Conservation (phyloP, 2,329 filamentous ascomycete species). For the Talaromyces atroroseus region DNA sequence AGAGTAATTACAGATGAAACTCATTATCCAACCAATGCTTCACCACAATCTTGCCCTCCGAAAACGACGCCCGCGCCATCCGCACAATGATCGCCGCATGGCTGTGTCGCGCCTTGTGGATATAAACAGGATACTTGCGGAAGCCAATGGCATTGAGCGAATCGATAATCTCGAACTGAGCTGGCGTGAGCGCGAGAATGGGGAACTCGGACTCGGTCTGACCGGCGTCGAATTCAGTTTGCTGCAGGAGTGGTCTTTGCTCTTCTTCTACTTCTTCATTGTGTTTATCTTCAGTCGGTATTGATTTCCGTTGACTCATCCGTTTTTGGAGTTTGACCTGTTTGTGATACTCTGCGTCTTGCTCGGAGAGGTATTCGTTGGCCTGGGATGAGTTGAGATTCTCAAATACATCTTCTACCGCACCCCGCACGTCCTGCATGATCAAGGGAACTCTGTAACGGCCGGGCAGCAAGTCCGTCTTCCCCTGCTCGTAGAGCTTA, state of each 20-base stretch:
- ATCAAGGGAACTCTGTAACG: constrained; percentile 72
- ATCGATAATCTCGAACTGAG: constrained; percentile 81
- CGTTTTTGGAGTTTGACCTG: constrained; percentile 7
- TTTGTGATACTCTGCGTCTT: constrained; percentile 45
- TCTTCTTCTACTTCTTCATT: constrained; percentile 13
- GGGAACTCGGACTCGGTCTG: constrained; percentile 48
- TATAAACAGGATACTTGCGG: constrained; percentile 51
- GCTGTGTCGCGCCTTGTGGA: constrained; percentile 64
- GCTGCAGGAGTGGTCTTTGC: constrained; percentile 15
- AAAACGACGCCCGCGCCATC: constrained; percentile 59
- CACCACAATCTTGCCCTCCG: constrained; percentile 72
- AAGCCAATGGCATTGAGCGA: constrained; percentile 62
- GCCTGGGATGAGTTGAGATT: constrained; percentile 62
- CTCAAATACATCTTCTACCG: constrained; percentile 73
- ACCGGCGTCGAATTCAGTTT: constrained; percentile 17
- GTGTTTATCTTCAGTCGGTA: constrained; percentile 16
- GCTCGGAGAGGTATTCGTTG: constrained; percentile 63
- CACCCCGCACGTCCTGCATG: constrained; percentile 67
- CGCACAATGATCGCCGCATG: constrained; percentile 90
- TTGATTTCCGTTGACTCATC: constrained; percentile 2
- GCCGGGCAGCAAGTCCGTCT: constrained; percentile 60
- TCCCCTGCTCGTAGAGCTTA: constrained; percentile 65
- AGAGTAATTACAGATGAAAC: constrained; percentile 48
- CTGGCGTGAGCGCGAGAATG: constrained; percentile 68
- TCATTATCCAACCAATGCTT: constrained; percentile 73